Conservation (phyloP, 139 green algal species). For the Trebouxia sp. region DNA sequence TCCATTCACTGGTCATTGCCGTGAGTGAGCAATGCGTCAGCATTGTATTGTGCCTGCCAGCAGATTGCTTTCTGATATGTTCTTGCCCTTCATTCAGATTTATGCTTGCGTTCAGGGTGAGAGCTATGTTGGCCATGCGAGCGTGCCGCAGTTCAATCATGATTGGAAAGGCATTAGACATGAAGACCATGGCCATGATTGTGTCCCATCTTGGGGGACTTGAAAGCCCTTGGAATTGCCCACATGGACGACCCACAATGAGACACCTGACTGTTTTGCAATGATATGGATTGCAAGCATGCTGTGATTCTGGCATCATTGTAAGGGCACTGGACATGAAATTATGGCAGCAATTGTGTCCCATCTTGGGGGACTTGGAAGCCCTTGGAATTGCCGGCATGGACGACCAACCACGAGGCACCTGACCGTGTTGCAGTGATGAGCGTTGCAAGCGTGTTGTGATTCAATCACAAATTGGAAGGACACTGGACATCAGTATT, state of each 20-base stretch:
- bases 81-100: no score
- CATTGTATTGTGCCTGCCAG: no score
- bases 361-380: constrained; percentile 73
- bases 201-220: constrained; percentile 75
- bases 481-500: constrained; percentile 54
- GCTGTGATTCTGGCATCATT: constrained; percentile 95
- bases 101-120: constrained; percentile 80
- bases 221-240: no score
- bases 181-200: constrained; percentile 68
- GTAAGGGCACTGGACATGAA: constrained; percentile 68
- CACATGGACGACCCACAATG: no score
- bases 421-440: no score
- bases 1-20: no score
- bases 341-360: constrained; percentile 74
- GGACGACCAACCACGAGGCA: no score
- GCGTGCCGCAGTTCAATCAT: constrained; percentile 95
- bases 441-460: constrained; percentile 88
- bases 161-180: constrained; percentile 84
- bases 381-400: no score
- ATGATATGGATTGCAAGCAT: no score
- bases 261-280: no score
- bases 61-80: no score
- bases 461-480: constrained; percentile 97
- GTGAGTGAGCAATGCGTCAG: no score
- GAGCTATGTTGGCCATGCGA: constrained; percentile 88